phyloP scores from a whole-genome alignment of 306 rosid genomes.

The Hippophae gyantsensis region DNA sequence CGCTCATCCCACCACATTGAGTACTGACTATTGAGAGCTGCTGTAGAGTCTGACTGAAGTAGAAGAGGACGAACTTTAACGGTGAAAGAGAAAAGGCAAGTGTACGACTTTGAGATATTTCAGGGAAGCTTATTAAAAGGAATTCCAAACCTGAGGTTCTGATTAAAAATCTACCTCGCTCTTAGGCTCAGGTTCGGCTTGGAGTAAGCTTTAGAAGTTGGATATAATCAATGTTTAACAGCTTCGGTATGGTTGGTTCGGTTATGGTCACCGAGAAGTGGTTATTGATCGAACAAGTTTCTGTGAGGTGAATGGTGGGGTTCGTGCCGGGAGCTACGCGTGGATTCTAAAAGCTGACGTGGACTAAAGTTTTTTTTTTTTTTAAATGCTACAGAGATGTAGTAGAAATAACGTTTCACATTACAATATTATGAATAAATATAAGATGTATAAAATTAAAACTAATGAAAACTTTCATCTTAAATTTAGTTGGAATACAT shows the following conservation, averaged over 20 bases:
- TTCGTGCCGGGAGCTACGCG: background rate
- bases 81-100: conserved; percentile 1
- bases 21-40: conserved; percentile 13
- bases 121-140: background rate
- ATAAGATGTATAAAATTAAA: no score
- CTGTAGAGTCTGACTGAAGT: conserved; percentile 29
- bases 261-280: conserved; percentile 1
- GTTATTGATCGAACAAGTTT: conserved; percentile 7
- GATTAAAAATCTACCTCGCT: background rate
- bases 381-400: no score
- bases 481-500: no score
- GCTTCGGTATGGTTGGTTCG: background rate
- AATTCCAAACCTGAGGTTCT: conserved; percentile 20
- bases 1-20: background rate
- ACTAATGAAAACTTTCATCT: no score
- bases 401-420: no score
- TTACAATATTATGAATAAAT: no score
- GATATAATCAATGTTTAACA: background rate
- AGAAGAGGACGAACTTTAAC: conserved; percentile 11
- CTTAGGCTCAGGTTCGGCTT: background rate
- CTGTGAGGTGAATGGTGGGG: background rate
- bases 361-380: background rate
- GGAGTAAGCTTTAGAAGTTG: background rate
- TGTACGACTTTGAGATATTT: conserved; percentile 5
- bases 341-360: background rate